Evolutionary conservation across 2,329 filamentous ascomycete genomes (phyloP).

Genomic region (Cercospora janseana): DNA sequence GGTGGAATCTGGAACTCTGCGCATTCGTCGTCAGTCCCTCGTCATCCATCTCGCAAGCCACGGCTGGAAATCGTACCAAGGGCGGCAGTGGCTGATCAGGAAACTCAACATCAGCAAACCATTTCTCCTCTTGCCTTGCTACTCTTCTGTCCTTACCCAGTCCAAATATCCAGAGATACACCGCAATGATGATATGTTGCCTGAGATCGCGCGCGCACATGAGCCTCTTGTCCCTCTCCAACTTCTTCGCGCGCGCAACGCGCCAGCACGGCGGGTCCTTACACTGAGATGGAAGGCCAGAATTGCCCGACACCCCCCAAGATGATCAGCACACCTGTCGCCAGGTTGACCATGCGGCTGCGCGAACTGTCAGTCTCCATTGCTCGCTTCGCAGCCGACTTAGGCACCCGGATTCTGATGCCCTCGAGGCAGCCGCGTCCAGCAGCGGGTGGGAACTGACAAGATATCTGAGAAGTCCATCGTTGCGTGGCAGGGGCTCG

Average conservation of each 20-base stretch:
- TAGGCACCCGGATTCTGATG: slow-evolving; percentile 14
- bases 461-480: slow-evolving; percentile 95
- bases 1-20: slow-evolving; percentile 90
- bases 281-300: slow-evolving; percentile 58
- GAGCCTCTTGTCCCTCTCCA: neutral
- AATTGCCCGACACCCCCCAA: slow-evolving; percentile 77
- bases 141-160: slow-evolving; percentile 57
- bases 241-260: neutral
- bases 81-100: slow-evolving; percentile 57
- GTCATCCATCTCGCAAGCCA: neutral
- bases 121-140: neutral
- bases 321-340: slow-evolving; percentile 79
- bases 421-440: too few species aligned
- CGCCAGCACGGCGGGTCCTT: slow-evolving; percentile 37
- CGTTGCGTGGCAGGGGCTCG: slow-evolving; percentile 3
- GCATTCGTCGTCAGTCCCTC: neutral
- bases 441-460: slow-evolving; percentile 54
- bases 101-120: slow-evolving; percentile 16
- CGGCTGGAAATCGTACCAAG: slow-evolving; percentile 40
- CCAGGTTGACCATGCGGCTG: slow-evolving; percentile 94
- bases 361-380: slow-evolving; percentile 19
- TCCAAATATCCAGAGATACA: slow-evolving; percentile 90
- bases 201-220: slow-evolving; percentile 43
- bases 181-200: slow-evolving; percentile 72
- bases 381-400: too few species aligned